Percentiles rank a stretch among this genome's conserved stretches.
phyloP scores from a whole-genome alignment of 768 basidiomycete genomes.

The Leccinum subtestaceum region DNA sequence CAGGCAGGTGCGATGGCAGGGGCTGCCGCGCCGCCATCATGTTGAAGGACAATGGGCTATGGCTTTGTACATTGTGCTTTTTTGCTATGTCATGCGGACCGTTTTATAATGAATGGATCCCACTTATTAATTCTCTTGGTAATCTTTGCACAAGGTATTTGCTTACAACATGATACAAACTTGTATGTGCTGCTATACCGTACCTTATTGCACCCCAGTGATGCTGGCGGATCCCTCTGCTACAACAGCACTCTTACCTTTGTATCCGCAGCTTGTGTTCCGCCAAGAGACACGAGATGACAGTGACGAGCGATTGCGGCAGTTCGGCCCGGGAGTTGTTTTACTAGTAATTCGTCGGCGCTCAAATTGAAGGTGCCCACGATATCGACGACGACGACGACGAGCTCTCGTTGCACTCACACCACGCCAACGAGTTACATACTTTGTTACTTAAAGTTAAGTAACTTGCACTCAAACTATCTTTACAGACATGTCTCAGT shows the following conservation, averaged over 20 bases:
- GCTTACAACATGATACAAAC: not conserved
- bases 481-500: constrained; percentile 63
- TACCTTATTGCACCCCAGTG: not conserved
- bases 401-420: not conserved
- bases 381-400: constrained; percentile 8
- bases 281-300: constrained; percentile 7
- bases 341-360: too few species aligned
- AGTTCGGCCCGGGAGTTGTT: not conserved
- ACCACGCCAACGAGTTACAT: not conserved
- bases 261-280: not conserved
- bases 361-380: constrained; percentile 8
- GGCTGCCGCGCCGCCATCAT: not conserved
- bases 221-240: not conserved
- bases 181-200: not conserved
- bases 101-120: not conserved
- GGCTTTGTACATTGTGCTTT: not conserved
- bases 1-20: too few species aligned
- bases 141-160: not conserved
- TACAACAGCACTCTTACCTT: not conserved
- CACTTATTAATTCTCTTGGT: not conserved
- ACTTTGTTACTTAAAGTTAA: too few species aligned
- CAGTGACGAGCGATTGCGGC: too few species aligned
- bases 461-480: not conserved
- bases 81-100: not conserved
- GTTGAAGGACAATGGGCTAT: not conserved